phyloP scores from a whole-genome alignment of 1,139 yeast species.

The Yarrowia galli region DNA sequence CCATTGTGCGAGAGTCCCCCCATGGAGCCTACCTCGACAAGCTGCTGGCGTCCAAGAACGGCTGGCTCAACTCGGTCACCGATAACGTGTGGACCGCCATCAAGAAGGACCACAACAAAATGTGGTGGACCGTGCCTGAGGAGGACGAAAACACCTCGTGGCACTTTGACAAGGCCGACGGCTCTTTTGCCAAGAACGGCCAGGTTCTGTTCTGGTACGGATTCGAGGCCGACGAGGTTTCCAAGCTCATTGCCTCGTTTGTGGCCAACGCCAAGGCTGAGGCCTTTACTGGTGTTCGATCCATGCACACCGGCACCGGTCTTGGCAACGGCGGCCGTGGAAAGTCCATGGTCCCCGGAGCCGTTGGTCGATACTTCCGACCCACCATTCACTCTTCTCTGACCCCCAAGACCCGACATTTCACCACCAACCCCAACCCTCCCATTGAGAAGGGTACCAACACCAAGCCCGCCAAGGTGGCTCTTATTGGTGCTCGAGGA shows the following conservation, averaged over 20 bases:
- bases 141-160: conserved; percentile 90
- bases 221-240: conserved; percentile 67
- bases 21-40: conserved; percentile 77
- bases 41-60: conserved; percentile 84
- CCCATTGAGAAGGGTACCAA: conserved; percentile 70
- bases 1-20: conserved; percentile 66
- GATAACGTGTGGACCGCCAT: conserved; percentile 91
- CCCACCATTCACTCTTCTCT: conserved; percentile 31
- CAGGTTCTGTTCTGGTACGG: conserved; percentile 96
- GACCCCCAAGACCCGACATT: conserved; percentile 38
- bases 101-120: conserved; percentile 70
- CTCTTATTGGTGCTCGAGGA: conserved; percentile 98
- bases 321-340: conserved; percentile 32
- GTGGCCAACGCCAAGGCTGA: conserved; percentile 42
- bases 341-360: conserved; percentile 35
- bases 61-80: conserved; percentile 97
- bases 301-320: conserved; percentile 52
- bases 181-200: conserved; percentile 90
- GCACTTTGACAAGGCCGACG: conserved; percentile 93
- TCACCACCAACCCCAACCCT: conserved; percentile 70
- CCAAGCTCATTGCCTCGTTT: conserved; percentile 71
- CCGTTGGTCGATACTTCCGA: conserved; percentile 42
- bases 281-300: conserved; percentile 41
- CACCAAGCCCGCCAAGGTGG: conserved; percentile 71
- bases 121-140: conserved; percentile 91